phyloP scores from a whole-genome alignment of 2,329 filamentous ascomycete species.

The Sclerotinia borealis region DNA sequence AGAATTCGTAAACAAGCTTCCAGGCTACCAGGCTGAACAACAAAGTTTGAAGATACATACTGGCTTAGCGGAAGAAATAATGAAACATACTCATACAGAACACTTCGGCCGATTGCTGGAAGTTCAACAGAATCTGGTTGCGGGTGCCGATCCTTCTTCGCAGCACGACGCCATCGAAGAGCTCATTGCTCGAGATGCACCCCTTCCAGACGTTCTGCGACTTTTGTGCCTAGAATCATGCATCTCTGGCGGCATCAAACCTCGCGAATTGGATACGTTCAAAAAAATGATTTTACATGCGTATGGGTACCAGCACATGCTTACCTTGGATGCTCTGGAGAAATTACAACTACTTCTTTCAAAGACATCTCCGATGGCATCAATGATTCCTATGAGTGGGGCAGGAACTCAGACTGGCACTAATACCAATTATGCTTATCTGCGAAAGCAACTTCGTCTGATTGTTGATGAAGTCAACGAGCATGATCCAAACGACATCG shows the following conservation, averaged over 20 bases:
- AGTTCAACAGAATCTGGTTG: conserved; percentile 91
- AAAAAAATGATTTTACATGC: conserved; percentile 82
- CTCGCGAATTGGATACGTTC: conserved; percentile 84
- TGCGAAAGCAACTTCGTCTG: conserved; percentile 79
- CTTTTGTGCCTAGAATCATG: conserved; percentile 88
- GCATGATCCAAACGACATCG: conserved; percentile 85
- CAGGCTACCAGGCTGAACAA: conserved; percentile 87
- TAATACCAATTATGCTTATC: conserved; percentile 84
- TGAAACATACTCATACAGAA: conserved; percentile 85
- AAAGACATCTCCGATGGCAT: conserved; percentile 68
- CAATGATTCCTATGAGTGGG: conserved; percentile 71
- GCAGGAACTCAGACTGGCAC: conserved; percentile 49
- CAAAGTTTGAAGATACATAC: conserved; percentile 90
- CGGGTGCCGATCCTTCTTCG: conserved; percentile 78
- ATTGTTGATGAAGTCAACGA: conserved; percentile 97
- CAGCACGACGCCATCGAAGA: conserved; percentile 92
- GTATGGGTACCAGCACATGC: conserved; percentile 89
- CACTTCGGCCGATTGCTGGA: conserved; percentile 83
- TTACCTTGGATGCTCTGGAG: conserved; percentile 83
- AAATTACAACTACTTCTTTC: conserved; percentile 82
- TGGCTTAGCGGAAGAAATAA: conserved; percentile 87
- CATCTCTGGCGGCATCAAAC: conserved; percentile 79
- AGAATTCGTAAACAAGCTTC: conserved; percentile 91
- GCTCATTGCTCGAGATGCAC: conserved; percentile 81
- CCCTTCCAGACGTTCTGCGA: conserved; percentile 74